Base-by-base conservation (phyloP, 139 green algal species). In the Ettlia oleoabundans region DNA sequence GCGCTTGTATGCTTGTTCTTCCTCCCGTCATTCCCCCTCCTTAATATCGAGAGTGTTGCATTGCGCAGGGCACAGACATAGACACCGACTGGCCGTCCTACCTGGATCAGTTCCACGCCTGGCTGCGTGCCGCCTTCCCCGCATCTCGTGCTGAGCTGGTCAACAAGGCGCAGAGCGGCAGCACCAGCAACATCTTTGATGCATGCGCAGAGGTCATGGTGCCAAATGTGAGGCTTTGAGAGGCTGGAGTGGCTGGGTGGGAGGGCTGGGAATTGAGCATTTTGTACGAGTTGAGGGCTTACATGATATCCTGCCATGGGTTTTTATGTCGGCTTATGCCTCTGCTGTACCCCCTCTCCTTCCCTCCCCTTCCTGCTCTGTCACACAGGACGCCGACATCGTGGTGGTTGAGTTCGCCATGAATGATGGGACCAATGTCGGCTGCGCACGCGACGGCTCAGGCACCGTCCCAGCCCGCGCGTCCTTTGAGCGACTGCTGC, bases 131-230 rank as follows among this genome's bases (percentile, higher is more conserved):
- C 2, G 78, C 78, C 35, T 83, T 83, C 66, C 78, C 78, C 65
- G 35, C 37, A 18, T 58, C 78, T 26, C 47, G 30, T 7, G 37
- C 78, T 1, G 33, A 41, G 42, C 42, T 83, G 78, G 41, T 83
- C n/a, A 83, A 83, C 66, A 67, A 69, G 42, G 78, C 78, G 35
- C 75, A 81, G 75, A 71, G 75, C 75, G 75, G 75, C 10, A 47
- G 38, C 28, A 81, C 75, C 58, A 43, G 26, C 58, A 81, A 81
- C 75, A 81, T 81, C 38, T 81, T 81, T 43, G 75, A 81, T 26
- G 55, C 75, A 3, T 81, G 75, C 75, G 75, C 75, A 1, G 75
- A 81, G 58, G 42, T 30, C n/a, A 70, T 81, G 58, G 75, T 81
- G 10, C 75, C 75, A 7, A 52, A 80, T 37, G 73, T 55, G 53